Evolutionary conservation across 2,329 filamentous ascomycete species (phyloP), one percentile per base, ranked within the genome.

Genomic region (Neopestalotiopsis clavispora): DNA sequence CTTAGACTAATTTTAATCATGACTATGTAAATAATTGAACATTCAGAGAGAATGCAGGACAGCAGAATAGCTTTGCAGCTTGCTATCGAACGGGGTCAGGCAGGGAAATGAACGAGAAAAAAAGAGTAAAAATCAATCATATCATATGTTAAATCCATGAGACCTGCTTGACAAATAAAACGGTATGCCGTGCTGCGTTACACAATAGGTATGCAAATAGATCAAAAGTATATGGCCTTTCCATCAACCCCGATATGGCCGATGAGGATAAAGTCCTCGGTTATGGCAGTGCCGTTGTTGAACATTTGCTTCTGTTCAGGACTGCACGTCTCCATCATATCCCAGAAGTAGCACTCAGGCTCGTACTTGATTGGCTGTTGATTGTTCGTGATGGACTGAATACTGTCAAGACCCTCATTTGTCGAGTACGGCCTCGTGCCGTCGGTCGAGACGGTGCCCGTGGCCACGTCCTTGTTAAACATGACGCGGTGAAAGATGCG

Each of bases 1-100:
- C 70, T 68, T 74, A 71, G 72, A 74, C 68, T 74, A 71, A 72
- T 75, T 71, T 69, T 74, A 72, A 72, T 70, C 68, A 65, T 30
- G 66, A 68, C 71, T 69, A 68, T 74, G 73, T 73, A 75, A 68
- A 74, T 67, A 67, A 56, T 69, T 64, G 32, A 34, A 23, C 14
- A 42, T 65, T 52, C 20, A 49, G 42, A 57, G 17, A 56, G 42
- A 65, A 30, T 64, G 34, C 32, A 59, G 10, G 57, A 13, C 23
- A 14, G 57, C 23, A 28, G 57, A 59, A 59, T 6, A 32, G n/a
- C 28, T 14, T 20, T 40, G n/a, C 59, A 62, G 34, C 6, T 32
- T 30, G 34, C 57, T 59, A 20, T 14, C 23, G 57, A 28, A 52
- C 6, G 34, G 45, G 45, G 17, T 52, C 45, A 38, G 10, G 34